These are phyloP conservation scores for Cladobotryum mycophilum DNA, from an alignment of 2,329 filamentous ascomycete species.

Conservation along the genomic window DNA sequence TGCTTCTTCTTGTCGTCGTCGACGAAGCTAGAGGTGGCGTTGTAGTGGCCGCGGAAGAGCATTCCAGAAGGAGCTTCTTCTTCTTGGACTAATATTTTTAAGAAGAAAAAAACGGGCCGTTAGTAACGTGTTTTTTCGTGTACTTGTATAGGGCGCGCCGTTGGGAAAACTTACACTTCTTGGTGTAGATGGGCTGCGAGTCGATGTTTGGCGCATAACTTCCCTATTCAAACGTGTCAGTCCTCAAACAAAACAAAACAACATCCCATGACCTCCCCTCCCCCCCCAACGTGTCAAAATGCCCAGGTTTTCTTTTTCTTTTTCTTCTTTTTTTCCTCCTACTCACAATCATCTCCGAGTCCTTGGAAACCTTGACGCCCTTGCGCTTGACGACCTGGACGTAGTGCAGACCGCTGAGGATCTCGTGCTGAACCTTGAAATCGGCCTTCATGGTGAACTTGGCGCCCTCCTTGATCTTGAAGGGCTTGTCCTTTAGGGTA, in stretches of 20 bases:
- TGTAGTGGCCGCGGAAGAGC: slow-evolving; percentile 84
- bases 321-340: not conserved
- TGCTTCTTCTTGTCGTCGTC: slow-evolving; percentile 92
- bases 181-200: slow-evolving; percentile 76
- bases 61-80: slow-evolving; percentile 92
- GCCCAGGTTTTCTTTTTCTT: not conserved
- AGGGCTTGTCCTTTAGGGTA: slow-evolving; percentile 82
- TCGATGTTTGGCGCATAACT: slow-evolving; percentile 92
- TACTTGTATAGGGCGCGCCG: not conserved
- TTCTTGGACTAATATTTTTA: slow-evolving; percentile 70
- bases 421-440: slow-evolving; percentile 96
- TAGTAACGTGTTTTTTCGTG: not conserved
- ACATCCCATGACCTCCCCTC: not conserved
- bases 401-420: slow-evolving; percentile 91
- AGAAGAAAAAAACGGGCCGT: not conserved
- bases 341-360: slow-evolving; percentile 95
- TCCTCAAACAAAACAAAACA: not conserved
- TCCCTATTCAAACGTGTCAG: slow-evolving; percentile 49
- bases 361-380: slow-evolving; percentile 81
- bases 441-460: slow-evolving; percentile 90
- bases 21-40: slow-evolving; percentile 80
- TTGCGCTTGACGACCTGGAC: slow-evolving; percentile 89
- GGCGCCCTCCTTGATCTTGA: slow-evolving; percentile 94
- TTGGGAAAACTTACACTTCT: slow-evolving; percentile 66
- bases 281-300: not conserved